These are phyloP conservation scores for Naumovozyma castellii DNA, from an alignment of 805 yeast genomes.

Conservation along the genomic window DNA sequence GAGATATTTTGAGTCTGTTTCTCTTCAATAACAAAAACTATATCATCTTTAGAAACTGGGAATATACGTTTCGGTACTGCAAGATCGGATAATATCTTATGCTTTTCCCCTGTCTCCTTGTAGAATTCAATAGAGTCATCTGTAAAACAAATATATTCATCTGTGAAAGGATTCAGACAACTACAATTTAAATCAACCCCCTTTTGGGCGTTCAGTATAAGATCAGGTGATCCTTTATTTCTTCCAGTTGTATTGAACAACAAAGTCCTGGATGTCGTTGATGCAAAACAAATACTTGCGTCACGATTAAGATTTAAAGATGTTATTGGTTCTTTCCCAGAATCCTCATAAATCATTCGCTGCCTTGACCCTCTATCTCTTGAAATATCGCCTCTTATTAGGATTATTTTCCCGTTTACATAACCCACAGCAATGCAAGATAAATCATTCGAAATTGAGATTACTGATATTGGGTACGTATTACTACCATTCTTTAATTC, in stretches of 20 bases:
- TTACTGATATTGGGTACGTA: conserved; percentile 52
- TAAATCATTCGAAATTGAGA: conserved; percentile 18
- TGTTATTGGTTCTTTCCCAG: conserved; percentile 64
- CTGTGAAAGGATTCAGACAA: conserved; percentile 33
- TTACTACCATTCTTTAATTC: conserved; percentile 62
- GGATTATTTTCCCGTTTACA: conserved; percentile 60
- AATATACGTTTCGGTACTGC: conserved; percentile 41
- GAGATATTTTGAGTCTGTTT: conserved; percentile 28
- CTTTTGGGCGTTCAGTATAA: conserved; percentile 34
- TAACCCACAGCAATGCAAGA: conserved; percentile 25
- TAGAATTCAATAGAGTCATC: conserved; percentile 57
- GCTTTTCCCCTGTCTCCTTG: conserved; percentile 43
- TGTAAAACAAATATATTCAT: conserved; percentile 55
- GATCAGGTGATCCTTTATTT: conserved; percentile 55
- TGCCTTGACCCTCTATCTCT: conserved; percentile 89
- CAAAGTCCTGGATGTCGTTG: conserved; percentile 65
- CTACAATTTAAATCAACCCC: conserved; percentile 40
- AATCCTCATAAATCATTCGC: conserved; percentile 59
- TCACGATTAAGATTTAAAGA: conserved; percentile 50
- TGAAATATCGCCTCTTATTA: conserved; percentile 78
- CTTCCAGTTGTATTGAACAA: conserved; percentile 71
- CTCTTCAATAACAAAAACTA: conserved; percentile 50
- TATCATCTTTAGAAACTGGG: conserved; percentile 42
- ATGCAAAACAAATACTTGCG: conserved; percentile 50
- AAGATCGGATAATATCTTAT: conserved; percentile 46